Evolutionary conservation across 2,329 filamentous ascomycete species (phyloP).

Genomic region (Fusarium mexicanum): DNA sequence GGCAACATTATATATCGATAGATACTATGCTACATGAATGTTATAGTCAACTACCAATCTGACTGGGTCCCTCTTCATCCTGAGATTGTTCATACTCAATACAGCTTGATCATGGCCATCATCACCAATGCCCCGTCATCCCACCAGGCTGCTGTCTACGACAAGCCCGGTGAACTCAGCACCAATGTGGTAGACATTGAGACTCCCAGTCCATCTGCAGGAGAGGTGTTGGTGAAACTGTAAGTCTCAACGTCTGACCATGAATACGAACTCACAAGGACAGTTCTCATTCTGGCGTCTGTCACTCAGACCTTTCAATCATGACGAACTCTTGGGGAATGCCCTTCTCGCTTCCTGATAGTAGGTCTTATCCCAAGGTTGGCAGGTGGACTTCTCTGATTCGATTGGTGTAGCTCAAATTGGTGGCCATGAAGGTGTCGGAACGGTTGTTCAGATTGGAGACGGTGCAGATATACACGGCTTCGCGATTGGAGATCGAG

Average conservation of each 20-base stretch:
- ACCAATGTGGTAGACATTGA: neutral
- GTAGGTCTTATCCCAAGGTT: fast-evolving
- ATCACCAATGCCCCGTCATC: fast-evolving
- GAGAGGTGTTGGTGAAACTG: neutral
- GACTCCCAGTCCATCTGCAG: neutral
- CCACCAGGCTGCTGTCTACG: neutral
- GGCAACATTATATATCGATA: neutral
- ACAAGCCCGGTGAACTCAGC: neutral
- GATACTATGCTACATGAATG: neutral
- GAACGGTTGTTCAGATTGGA: neutral
- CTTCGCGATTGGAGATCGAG: neutral
- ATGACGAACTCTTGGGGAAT: neutral
- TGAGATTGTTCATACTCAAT: no score
- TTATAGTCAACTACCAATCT: no score
- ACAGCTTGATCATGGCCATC: neutral
- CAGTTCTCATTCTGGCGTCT: neutral
- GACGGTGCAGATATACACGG: neutral
- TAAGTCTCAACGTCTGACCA: no score
- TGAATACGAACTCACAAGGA: fast-evolving
- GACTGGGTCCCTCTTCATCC: neutral
- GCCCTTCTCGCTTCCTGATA: neutral
- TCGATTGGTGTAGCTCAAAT: neutral
- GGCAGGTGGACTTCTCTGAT: neutral
- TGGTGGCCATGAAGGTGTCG: neutral
- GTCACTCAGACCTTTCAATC: neutral